Conservation (phyloP, 352 stramenopile genomes). For the Phytopythium vexans region DNA sequence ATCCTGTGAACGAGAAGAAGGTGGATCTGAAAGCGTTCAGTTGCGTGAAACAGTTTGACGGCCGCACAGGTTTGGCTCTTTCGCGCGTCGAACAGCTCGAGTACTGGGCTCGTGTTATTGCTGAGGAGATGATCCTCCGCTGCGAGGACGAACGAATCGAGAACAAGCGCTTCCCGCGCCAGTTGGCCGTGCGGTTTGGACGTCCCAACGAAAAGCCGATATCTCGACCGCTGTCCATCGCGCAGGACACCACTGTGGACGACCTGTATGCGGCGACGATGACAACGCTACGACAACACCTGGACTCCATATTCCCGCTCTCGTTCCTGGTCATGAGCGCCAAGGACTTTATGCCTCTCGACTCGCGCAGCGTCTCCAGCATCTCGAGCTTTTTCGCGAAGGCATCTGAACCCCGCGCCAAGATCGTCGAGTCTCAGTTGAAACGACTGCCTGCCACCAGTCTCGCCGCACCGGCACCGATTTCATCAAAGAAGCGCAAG, state of each 20-base stretch:
- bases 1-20: constrained; percentile 74
- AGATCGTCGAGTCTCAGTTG: neutral
- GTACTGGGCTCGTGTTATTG: constrained; percentile 76
- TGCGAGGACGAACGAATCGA: constrained; percentile 75
- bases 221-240: constrained; percentile 44
- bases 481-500: constrained; percentile 31
- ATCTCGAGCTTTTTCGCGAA: constrained; percentile 78
- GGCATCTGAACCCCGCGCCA: constrained; percentile 3
- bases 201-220: constrained; percentile 50
- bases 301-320: constrained; percentile 58
- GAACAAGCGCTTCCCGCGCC: constrained; percentile 72
- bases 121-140: constrained; percentile 73
- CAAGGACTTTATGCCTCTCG: constrained; percentile 68
- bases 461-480: too few relatives aligned
- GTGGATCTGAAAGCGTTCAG: constrained; percentile 60
- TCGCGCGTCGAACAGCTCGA: constrained; percentile 49
- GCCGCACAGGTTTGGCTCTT: constrained; percentile 44
- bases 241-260: constrained; percentile 52
- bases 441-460: constrained; percentile 1
- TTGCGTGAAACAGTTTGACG: constrained; percentile 80
- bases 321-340: constrained; percentile 50
- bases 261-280: constrained; percentile 52
- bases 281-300: constrained; percentile 44
- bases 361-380: constrained; percentile 29
- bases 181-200: constrained; percentile 52